These are phyloP conservation scores for Fusarium aywerte DNA, from an alignment of 2,329 filamentous ascomycete genomes.

Conservation along the genomic window DNA sequence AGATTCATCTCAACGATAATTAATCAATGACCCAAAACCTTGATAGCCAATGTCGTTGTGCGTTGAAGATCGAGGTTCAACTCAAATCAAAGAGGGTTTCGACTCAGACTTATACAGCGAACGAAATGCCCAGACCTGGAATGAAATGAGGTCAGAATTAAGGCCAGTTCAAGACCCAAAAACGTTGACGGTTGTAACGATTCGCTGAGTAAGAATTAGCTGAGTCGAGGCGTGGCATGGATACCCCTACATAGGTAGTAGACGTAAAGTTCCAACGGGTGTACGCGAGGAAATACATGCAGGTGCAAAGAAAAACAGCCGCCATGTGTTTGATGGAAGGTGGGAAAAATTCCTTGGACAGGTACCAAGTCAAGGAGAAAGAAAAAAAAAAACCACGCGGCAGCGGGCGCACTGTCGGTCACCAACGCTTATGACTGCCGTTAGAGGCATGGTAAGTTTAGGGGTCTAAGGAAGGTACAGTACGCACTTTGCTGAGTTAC, in stretches of 20 bases:
- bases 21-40: conserved; percentile 10
- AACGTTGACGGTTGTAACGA: neutral
- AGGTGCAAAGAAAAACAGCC: conserved; percentile 23
- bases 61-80: neutral
- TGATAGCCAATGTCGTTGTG: conserved; percentile 1
- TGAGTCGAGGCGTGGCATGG: conserved; percentile 23
- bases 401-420: conserved; percentile 23
- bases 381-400: conserved; percentile 30
- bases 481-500: conserved; percentile 13
- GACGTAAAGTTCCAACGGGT: conserved; percentile 23
- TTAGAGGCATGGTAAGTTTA: conserved; percentile 38
- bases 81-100: neutral
- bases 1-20: neutral
- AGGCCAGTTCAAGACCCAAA: neutral
- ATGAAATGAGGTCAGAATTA: conserved; percentile 3
- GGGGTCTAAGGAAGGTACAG: conserved; percentile 27
- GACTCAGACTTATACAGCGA: neutral
- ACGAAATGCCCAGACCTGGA: neutral
- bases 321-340: conserved; percentile 18
- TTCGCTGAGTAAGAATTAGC: conserved; percentile 18
- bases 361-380: conserved; percentile 1
- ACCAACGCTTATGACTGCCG: conserved; percentile 36
- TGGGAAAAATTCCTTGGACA: conserved; percentile 21
- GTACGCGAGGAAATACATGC: conserved; percentile 30
- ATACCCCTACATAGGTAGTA: too few relatives aligned